Percentiles rank a stretch among this genome's conserved stretches.
These are phyloP conservation scores for Rhododendron kiyosumense DNA, from an alignment of 148 eudicot species.

Conservation along the genomic window DNA sequence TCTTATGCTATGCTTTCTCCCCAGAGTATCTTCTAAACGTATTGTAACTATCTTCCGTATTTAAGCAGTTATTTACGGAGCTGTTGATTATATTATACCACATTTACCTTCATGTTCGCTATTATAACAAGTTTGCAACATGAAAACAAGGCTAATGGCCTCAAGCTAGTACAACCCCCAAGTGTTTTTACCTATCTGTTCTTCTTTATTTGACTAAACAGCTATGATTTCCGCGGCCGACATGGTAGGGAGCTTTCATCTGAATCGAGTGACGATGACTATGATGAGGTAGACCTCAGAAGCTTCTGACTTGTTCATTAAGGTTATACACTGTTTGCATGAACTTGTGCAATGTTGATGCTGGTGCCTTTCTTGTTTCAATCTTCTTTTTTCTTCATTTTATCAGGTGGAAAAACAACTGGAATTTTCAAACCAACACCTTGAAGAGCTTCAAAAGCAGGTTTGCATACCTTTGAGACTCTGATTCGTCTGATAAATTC, in stretches of 20 bases:
- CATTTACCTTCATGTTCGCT: not conserved
- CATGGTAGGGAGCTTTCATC: slow-evolving; percentile 56
- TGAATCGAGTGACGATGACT: slow-evolving; percentile 44
- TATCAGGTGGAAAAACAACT: slow-evolving; percentile 52
- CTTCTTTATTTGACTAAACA: slow-evolving; percentile 22
- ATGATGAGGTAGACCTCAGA: slow-evolving; percentile 35
- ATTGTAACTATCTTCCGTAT: not conserved
- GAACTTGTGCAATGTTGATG: not conserved
- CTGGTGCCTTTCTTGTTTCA: not conserved
- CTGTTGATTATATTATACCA: not conserved
- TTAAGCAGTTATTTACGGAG: not conserved
- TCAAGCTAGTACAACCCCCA: not conserved
- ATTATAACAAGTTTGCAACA: not conserved
- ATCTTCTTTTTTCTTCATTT: slow-evolving; percentile 11
- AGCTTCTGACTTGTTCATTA: slow-evolving; percentile 2
- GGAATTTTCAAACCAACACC: slow-evolving; percentile 37
- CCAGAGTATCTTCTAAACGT: not conserved
- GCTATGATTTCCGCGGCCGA: slow-evolving; percentile 40
- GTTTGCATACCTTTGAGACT: slow-evolving; percentile 29
- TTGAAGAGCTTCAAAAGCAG: slow-evolving; percentile 71
- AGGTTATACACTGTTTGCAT: not conserved
- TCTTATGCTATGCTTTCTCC: not conserved
- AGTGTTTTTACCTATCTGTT: not conserved
- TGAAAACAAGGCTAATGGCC: not conserved
- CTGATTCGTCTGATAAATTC: not conserved